Conservation (phyloP, 2,329 filamentous ascomycete species). For the Cryoendolithus antarcticus region DNA sequence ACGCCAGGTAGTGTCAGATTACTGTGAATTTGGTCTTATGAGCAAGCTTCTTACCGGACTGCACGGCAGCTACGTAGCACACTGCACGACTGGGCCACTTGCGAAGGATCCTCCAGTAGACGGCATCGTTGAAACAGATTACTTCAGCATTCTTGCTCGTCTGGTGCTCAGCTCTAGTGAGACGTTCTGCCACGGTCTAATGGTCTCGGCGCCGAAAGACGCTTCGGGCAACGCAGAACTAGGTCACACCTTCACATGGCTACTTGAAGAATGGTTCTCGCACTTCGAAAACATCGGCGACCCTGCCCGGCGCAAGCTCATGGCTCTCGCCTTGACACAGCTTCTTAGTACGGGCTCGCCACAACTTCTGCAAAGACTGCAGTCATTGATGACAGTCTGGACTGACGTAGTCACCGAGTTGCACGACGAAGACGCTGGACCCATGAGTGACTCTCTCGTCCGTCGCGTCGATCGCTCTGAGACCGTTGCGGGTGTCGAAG, state of each 20-base stretch:
- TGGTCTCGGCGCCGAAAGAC: constrained; percentile 17
- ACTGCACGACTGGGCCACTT: constrained; percentile 73
- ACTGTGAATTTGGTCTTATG: constrained; percentile 47
- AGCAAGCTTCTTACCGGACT: constrained; percentile 39
- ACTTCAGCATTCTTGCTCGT: constrained; percentile 70
- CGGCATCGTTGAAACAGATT: constrained; percentile 68
- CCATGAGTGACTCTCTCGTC: constrained; percentile 2
- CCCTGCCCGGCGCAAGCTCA: constrained; percentile 55
- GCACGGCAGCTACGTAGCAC: constrained; percentile 46
- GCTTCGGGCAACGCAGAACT: constrained; percentile 11
- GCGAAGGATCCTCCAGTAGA: constrained; percentile 56
- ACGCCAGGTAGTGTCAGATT: constrained; percentile 39
- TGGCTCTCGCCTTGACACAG: constrained; percentile 58
- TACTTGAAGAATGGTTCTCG: constrained; percentile 51
- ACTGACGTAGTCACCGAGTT: constrained; percentile 56
- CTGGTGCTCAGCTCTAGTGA: constrained; percentile 61
- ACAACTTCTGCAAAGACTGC: constrained; percentile 37
- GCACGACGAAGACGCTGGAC: constrained; percentile 33
- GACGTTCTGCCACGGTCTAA: constrained; percentile 48
- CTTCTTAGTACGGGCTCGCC: constrained; percentile 52
- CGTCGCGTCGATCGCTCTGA: neutral
- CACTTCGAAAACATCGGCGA: constrained; percentile 58
- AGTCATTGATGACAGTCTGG: constrained; percentile 67
- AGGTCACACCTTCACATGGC: constrained; percentile 31
- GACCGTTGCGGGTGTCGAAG: constrained; percentile 7